Evolutionary conservation across 2,329 filamentous ascomycete species (phyloP).

Genomic region (Monilinia laxa): DNA sequence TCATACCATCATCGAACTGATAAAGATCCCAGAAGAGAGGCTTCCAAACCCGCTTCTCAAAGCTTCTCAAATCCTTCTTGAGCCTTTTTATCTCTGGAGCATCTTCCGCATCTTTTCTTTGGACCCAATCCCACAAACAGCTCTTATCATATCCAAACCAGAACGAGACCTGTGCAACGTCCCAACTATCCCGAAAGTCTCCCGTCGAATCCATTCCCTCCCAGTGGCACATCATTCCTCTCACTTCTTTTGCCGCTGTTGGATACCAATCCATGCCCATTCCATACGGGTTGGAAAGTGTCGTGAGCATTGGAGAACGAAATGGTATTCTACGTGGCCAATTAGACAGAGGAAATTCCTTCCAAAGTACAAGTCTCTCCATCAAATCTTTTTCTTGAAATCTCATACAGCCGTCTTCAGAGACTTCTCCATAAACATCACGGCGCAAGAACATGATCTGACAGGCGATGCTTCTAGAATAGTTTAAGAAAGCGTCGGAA

Average conservation of each 20-base stretch:
- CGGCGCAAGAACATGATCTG: conserved; percentile 1
- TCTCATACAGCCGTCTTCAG: too few species aligned
- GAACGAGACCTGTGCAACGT: neutral
- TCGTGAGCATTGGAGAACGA: neutral
- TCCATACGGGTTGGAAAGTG: neutral
- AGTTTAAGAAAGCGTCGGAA: neutral
- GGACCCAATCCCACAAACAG: neutral
- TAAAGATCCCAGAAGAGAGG: neutral
- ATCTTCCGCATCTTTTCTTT: neutral
- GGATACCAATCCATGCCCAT: conserved; percentile 14
- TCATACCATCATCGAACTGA: neutral
- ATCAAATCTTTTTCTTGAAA: neutral
- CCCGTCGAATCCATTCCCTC: too few species aligned
- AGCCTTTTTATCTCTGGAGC: neutral
- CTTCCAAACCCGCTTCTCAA: neutral
- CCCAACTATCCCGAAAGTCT: neutral
- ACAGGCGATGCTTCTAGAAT: neutral
- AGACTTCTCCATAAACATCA: neutral
- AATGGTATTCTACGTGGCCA: neutral
- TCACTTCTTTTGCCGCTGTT: neutral
- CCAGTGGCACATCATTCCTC: neutral
- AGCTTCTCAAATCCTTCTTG: neutral
- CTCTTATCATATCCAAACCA: neutral
- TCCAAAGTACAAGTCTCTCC: neutral
- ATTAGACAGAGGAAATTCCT: neutral